Conservation (phyloP, 352 stramenopile genomes). For the Phytophthora lateralis region DNA sequence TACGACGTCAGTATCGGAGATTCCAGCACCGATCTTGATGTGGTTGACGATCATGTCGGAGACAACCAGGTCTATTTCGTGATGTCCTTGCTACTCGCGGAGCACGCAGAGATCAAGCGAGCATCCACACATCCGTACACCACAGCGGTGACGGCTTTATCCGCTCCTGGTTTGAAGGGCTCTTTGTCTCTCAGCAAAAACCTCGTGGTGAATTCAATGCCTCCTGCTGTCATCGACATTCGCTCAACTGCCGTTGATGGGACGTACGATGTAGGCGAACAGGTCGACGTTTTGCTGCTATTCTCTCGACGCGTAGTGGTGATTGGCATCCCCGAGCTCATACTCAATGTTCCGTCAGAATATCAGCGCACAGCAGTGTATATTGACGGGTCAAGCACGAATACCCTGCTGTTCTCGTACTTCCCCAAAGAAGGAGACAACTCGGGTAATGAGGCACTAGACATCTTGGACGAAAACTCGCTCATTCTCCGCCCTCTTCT, state of each 20-base stretch:
- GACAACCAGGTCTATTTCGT: slow-evolving; percentile 54
- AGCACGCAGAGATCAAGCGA: slow-evolving; percentile 52
- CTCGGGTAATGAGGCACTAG: slow-evolving; percentile 46
- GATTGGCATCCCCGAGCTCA: slow-evolving; percentile 41
- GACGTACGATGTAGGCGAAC: slow-evolving; percentile 68
- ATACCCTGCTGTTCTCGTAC: slow-evolving; percentile 61
- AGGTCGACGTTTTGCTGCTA: slow-evolving; percentile 52
- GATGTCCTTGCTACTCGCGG: slow-evolving; percentile 40
- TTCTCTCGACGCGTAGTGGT: slow-evolving; percentile 68
- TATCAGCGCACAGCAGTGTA: slow-evolving; percentile 54
- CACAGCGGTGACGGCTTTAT: slow-evolving; percentile 42
- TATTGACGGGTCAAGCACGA: slow-evolving; percentile 48
- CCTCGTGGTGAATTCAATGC: slow-evolving; percentile 54
- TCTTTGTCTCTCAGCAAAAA: slow-evolving; percentile 52
- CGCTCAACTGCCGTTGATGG: slow-evolving; percentile 45
- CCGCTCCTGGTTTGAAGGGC: slow-evolving; percentile 46
- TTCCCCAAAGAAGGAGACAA: slow-evolving; percentile 45
- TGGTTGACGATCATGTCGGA: slow-evolving; percentile 54
- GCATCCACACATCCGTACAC: slow-evolving; percentile 52
- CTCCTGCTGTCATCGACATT: slow-evolving; percentile 51
- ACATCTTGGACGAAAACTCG: slow-evolving; percentile 44
- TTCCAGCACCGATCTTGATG: slow-evolving; percentile 38
- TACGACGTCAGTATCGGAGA: slow-evolving; percentile 58
- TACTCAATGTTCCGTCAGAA: slow-evolving; percentile 54
- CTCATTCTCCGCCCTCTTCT: slow-evolving; percentile 53